A percentile compares a stretch with the other conserved stretches of the same genome.
Conservation (phyloP, 148 eudicot genomes). For the Hydrangea macrophylla region DNA sequence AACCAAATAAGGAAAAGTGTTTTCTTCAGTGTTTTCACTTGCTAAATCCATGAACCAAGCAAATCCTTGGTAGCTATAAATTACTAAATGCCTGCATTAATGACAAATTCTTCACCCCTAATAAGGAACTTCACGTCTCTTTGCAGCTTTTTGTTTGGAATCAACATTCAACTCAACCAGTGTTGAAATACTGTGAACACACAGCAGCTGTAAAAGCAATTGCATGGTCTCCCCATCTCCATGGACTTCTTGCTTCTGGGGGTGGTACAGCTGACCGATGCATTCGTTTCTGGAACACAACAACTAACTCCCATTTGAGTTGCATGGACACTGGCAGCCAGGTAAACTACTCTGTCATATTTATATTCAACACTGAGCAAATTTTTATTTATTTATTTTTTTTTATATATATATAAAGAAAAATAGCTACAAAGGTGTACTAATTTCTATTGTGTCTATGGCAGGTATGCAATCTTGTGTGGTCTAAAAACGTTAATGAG, state of each 20-base stretch:
- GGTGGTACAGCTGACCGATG: slow-evolving; percentile 95
- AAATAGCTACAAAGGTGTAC: neutral
- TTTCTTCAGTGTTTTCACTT: too few species aligned
- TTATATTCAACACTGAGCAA: too few species aligned
- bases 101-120: neutral
- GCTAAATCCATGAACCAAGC: too few species aligned
- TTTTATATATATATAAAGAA: neutral
- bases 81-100: neutral
- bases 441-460: slow-evolving; percentile 2
- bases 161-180: slow-evolving; percentile 77
- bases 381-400: too few species aligned
- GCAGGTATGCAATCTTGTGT: slow-evolving; percentile 93
- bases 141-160: slow-evolving; percentile 88
- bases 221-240: slow-evolving; percentile 95
- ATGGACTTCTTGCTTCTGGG: slow-evolving; percentile 94
- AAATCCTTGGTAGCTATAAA: neutral
- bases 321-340: slow-evolving; percentile 95
- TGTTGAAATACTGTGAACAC: slow-evolving; percentile 75
- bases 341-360: slow-evolving; percentile 39
- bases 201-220: slow-evolving; percentile 95
- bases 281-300: slow-evolving; percentile 92
- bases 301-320: slow-evolving; percentile 73
- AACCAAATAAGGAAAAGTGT: too few species aligned
- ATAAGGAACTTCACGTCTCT: slow-evolving; percentile 2
- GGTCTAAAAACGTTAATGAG: slow-evolving; percentile 92